Evolutionary conservation across 2,329 filamentous ascomycete genomes (phyloP).

Genomic region (Aspergillus sp.): DNA sequence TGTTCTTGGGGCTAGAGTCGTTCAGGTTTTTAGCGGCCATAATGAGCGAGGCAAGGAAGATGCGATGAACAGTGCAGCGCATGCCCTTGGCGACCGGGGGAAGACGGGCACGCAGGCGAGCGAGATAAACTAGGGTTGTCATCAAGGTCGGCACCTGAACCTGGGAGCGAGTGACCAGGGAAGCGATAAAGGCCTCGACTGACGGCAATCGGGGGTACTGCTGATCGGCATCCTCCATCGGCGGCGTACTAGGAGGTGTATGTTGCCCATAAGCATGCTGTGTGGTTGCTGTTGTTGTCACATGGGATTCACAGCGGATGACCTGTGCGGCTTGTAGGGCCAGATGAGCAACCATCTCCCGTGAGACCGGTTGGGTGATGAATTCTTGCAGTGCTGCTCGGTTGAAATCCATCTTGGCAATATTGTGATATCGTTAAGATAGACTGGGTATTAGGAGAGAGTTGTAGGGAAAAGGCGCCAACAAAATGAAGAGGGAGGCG

Average conservation of each 20-base stretch:
- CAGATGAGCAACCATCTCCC: slow-evolving; percentile 49
- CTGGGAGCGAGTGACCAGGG: slow-evolving; percentile 87
- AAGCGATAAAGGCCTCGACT: slow-evolving; percentile 86
- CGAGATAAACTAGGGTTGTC: slow-evolving; percentile 93
- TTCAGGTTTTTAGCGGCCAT: slow-evolving; percentile 95
- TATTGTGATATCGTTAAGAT: slow-evolving; percentile 3
- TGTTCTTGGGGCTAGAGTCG: slow-evolving; percentile 98
- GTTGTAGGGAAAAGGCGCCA: neutral
- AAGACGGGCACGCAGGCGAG: slow-evolving; percentile 76
- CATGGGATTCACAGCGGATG: slow-evolving; percentile 54
- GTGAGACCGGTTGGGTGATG: slow-evolving; percentile 47
- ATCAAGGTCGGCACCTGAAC: slow-evolving; percentile 97
- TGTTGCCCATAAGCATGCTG: slow-evolving; percentile 49
- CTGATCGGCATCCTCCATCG: slow-evolving; percentile 45
- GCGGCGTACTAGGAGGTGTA: slow-evolving; percentile 61
- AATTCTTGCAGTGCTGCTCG: slow-evolving; percentile 49
- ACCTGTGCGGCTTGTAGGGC: slow-evolving; percentile 48
- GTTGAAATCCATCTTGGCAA: slow-evolving; percentile 33
- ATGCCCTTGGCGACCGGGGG: slow-evolving; percentile 95
- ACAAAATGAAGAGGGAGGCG: slow-evolving; percentile 3
- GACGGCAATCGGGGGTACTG: slow-evolving; percentile 63
- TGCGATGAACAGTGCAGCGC: slow-evolving; percentile 93
- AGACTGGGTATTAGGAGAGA: neutral
- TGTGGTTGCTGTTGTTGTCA: slow-evolving; percentile 31
- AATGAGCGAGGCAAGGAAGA: slow-evolving; percentile 72